Evolutionary conservation across 331 rosid genomes (phyloP).

Genomic region (Telfairia occidentalis): DNA sequence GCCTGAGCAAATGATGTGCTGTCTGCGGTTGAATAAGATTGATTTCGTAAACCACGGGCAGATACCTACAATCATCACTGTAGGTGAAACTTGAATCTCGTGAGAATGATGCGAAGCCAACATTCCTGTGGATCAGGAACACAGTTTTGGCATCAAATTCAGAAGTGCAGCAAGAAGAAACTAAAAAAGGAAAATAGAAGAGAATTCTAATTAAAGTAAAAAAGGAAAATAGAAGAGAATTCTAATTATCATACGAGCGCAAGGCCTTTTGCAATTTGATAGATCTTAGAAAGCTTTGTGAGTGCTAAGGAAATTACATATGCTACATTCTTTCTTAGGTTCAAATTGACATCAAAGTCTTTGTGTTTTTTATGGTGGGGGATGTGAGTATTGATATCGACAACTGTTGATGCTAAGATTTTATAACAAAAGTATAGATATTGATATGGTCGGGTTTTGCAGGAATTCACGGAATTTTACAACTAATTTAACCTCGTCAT

Average conservation of each 20-base stretch:
- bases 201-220: background rate
- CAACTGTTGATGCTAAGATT: background rate
- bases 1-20: slow-evolving; percentile 78
- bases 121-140: background rate
- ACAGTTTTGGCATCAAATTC: background rate
- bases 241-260: background rate
- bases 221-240: background rate
- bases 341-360: background rate
- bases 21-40: slow-evolving; percentile 61
- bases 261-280: background rate
- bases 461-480: background rate
- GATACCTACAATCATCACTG: slow-evolving; percentile 59
- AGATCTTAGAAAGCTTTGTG: slow-evolving; percentile 1
- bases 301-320: background rate
- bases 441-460: background rate
- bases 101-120: background rate
- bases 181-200: background rate
- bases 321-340: background rate
- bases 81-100: slow-evolving; percentile 12
- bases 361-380: background rate
- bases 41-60: slow-evolving; percentile 74
- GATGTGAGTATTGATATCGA: background rate
- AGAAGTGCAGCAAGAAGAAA: background rate
- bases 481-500: too few relatives aligned
- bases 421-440: background rate